Evolutionary conservation across 2,329 filamentous ascomycete species (phyloP).

Genomic region (Verticillium nonalfalfae): DNA sequence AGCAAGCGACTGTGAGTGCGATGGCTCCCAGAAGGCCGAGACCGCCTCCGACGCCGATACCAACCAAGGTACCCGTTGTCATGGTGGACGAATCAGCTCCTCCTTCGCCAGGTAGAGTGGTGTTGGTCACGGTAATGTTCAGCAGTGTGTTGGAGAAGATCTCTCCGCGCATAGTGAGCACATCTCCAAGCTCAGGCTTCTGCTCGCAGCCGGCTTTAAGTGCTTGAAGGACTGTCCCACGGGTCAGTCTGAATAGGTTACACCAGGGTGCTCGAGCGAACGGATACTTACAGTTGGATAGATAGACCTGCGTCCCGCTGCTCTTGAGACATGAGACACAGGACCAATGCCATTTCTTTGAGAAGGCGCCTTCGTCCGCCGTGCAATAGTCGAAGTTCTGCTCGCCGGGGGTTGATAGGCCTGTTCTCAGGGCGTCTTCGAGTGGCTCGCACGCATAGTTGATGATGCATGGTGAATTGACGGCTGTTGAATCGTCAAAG

Average conservation of each 20-base stretch:
- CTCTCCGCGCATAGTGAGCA: conserved; percentile 30
- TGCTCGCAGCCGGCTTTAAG: conserved; percentile 42
- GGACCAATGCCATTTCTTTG: conserved; percentile 19
- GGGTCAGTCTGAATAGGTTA: conserved; percentile 3
- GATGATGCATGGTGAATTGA: conserved; percentile 35
- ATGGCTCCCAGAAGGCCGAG: conserved; percentile 33
- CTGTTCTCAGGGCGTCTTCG: conserved; percentile 26
- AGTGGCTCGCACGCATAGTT: conserved; percentile 33
- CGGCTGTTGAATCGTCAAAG: conserved; percentile 23
- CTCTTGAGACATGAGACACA: conserved; percentile 38
- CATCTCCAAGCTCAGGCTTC: conserved; percentile 27
- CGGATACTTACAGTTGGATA: conserved; percentile 40
- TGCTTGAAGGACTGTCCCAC: conserved; percentile 34
- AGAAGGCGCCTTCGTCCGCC: conserved; percentile 26
- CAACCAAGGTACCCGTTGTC: conserved; percentile 43
- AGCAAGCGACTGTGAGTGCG: conserved; percentile 41
- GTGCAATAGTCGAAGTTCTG: conserved; percentile 33
- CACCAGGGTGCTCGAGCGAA: neutral
- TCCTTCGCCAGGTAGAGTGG: conserved; percentile 15
- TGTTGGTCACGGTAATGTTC: conserved; percentile 30
- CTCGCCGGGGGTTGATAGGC: conserved; percentile 17
- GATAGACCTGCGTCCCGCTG: conserved; percentile 30
- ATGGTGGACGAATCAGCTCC: conserved; percentile 24
- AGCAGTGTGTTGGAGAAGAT: conserved; percentile 31
- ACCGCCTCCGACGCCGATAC: conserved; percentile 41